Percentiles rank a stretch among this genome's conserved stretches.
Conservation (phyloP, 306 rosid species). For the Phaseolus lunatus region DNA sequence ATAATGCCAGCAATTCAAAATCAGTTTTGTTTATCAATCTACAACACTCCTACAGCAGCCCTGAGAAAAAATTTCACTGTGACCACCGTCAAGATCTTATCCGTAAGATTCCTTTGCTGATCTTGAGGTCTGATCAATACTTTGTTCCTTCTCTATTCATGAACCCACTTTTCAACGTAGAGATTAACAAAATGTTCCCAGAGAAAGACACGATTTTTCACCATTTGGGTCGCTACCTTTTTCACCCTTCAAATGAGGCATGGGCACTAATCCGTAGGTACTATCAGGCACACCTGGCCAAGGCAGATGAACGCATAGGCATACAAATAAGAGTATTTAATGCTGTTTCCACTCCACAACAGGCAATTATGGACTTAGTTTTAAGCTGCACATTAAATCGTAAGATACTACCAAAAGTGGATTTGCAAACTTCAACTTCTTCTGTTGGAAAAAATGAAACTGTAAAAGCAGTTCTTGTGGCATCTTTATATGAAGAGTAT, state of each 20-base stretch:
- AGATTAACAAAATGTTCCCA: constrained; percentile 44
- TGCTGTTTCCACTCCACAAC: neutral
- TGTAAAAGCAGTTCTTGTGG: constrained; percentile 56
- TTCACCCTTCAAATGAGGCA: constrained; percentile 48
- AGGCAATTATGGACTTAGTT: constrained; percentile 51
- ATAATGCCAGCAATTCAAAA: constrained; percentile 23
- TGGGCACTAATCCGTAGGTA: constrained; percentile 54
- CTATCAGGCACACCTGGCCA: constrained; percentile 35
- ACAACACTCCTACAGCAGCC: constrained; percentile 31
- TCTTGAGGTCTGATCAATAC: constrained; percentile 60
- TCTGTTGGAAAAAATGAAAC: constrained; percentile 5
- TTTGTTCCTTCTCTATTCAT: constrained; percentile 68
- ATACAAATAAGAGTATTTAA: constrained; percentile 46
- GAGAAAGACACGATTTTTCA: constrained; percentile 42
- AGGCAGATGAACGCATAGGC: constrained; percentile 39
- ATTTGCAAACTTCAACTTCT: neutral
- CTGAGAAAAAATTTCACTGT: constrained; percentile 64
- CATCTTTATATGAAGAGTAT: constrained; percentile 57
- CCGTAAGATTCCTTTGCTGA: constrained; percentile 47
- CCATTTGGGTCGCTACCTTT: constrained; percentile 46
- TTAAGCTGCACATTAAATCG: constrained; percentile 50
- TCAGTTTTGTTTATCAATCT: constrained; percentile 54
- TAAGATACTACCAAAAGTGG: constrained; percentile 54
- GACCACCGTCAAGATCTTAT: constrained; percentile 59
- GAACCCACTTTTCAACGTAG: constrained; percentile 55